Base-by-base conservation (phyloP, 805 yeast genomes). In the Metschnikowia continentalis region DNA sequence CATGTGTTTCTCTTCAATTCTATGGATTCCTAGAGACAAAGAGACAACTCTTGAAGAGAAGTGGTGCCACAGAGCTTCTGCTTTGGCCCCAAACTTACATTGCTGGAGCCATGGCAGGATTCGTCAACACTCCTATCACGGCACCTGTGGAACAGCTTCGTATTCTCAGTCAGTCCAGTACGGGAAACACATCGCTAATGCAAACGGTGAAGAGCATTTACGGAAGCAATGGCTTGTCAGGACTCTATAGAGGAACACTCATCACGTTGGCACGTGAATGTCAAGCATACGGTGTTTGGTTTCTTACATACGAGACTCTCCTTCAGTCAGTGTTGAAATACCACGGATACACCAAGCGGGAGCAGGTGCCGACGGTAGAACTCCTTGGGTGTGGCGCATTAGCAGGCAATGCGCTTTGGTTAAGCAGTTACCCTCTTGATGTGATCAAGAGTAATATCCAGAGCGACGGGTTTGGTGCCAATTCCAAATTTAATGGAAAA, bases 251-350 rank as follows among this genome's bases (percentile, higher is more conserved):
- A 49, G 89, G 89, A 0, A 66, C 71, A 15, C 57, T 68, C 3
- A 76, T 84, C 50, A 84, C 89, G 0, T 58, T 80, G 1, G 41
- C 79, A 11, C 69, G 89, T 52, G 89, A 84, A 59, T 67, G 77
- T n/a, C 89, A 84, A 63, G 88, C 89, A 0, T 84, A 85, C 60
- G 90, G 90, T 6, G 80, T 83, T 14, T 84, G 90, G 90, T 84
- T 84, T 58, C 66, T 82, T 52, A 73, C 88, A 1, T 84, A 81
- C 61, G 90, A 84, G 62, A 71, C 67, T 42, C 66, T 84, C 49
- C 79, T 84, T 60, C 68, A 67, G 42, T 61, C 61, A 47, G 67
- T 77, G 22, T 66, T 69, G 36, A 57, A 63, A 11, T 51, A 54
- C 5, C 67, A 70, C 36, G 64, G 65, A 33, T 72, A 71, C 30